phyloP scores from a whole-genome alignment of 768 basidiomycete genomes.

The Xerocomellus intermedius region DNA sequence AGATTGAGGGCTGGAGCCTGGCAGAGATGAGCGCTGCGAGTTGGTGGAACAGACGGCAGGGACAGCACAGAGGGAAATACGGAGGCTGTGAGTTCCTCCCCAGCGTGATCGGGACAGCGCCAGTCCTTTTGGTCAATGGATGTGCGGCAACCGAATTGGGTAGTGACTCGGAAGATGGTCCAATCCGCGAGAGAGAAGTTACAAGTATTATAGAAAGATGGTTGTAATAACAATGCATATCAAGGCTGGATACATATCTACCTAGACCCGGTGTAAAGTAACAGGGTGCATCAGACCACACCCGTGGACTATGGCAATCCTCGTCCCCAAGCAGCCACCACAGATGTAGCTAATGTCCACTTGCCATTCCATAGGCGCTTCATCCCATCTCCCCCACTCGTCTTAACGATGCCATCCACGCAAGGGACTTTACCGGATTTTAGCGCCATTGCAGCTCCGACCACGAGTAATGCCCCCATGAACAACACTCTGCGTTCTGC shows the following conservation, averaged over 20 bases:
- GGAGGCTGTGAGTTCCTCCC: too few relatives aligned
- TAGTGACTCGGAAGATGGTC: too few relatives aligned
- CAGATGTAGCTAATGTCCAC: conserved; percentile 20
- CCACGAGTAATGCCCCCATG: conserved; percentile 63
- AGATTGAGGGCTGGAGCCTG: too few relatives aligned
- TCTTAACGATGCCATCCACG: conserved; percentile 11
- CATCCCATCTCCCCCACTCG: conserved; percentile 17
- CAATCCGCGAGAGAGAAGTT: too few relatives aligned
- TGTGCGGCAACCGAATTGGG: too few relatives aligned
- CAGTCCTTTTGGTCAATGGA: too few relatives aligned
- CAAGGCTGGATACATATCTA: not conserved
- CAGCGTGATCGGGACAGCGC: too few relatives aligned
- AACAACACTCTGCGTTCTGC: conserved; percentile 40
- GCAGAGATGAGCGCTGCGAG: too few relatives aligned
- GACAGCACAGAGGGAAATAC: too few relatives aligned
- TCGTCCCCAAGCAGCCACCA: conserved; percentile 28
- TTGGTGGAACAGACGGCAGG: too few relatives aligned
- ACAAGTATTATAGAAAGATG: not conserved
- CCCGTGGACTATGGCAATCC: conserved; percentile 19
- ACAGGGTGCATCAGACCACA: not conserved
- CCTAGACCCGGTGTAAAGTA: not conserved
- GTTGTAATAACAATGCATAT: not conserved
- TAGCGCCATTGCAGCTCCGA: conserved; percentile 66
- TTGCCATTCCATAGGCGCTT: conserved; percentile 27
- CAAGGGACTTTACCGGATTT: conserved; percentile 17